These are phyloP conservation scores for Vaccinium myrtillus DNA, from an alignment of 148 eudicot species.

Conservation along the genomic window DNA sequence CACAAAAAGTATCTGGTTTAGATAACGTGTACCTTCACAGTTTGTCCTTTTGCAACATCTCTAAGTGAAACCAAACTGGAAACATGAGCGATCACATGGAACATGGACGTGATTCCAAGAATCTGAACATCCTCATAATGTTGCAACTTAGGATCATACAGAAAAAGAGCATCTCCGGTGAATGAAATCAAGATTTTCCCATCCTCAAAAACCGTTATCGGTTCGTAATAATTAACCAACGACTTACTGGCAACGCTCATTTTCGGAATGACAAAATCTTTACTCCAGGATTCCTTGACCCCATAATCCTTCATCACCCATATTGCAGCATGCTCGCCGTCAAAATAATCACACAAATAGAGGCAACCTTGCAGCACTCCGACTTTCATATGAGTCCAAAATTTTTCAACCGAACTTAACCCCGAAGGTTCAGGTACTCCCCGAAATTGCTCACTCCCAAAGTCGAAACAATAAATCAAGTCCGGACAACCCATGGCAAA, in stretches of 20 bases:
- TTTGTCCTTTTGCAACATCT: too few species aligned
- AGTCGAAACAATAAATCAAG: too few species aligned
- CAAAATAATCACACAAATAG: not conserved
- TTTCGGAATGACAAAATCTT: not conserved
- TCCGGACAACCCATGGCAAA: too few species aligned
- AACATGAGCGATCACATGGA: not conserved
- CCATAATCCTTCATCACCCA: slow-evolving; percentile 8
- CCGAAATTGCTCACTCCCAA: too few species aligned
- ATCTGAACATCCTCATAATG: not conserved
- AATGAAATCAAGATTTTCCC: not conserved
- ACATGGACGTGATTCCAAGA: not conserved
- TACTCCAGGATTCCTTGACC: not conserved
- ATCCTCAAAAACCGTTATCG: not conserved
- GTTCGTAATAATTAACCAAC: not conserved
- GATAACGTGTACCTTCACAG: not conserved
- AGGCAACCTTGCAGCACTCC: not conserved
- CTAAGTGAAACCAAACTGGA: not conserved
- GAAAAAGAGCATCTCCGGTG: not conserved
- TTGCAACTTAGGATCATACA: not conserved
- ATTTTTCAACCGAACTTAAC: too few species aligned
- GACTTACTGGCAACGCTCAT: not conserved
- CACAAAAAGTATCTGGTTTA: too few species aligned
- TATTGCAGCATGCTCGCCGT: not conserved
- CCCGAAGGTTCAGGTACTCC: too few species aligned
- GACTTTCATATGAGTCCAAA: too few species aligned